Base-by-base conservation (phyloP, 768 basidiomycete species). In the Lyophyllum shimeji region DNA sequence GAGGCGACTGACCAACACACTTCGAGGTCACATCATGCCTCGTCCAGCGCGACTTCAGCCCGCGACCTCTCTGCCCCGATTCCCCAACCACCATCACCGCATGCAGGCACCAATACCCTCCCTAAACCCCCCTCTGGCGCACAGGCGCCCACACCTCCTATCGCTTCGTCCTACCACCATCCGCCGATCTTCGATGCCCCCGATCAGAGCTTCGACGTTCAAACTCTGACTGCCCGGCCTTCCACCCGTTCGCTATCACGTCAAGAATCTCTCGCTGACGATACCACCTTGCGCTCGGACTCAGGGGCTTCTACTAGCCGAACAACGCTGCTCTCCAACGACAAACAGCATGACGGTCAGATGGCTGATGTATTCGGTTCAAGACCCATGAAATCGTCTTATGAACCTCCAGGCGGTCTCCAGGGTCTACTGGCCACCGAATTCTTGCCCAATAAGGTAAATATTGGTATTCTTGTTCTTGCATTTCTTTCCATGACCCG, bases 241-340 rank as follows among this genome's bases (percentile, higher is more conserved):
- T 58, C 50, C 44, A 23, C 45, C 37, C 54, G 31, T n/a, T 60
- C 57, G 24, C 17, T 50, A 18, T 53, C 60, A 46, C 55, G 40
- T 34, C 61, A 52, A 50, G 58, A 23, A 45, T 40, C 45, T 48
- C 46, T 46, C 53, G 27, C 42, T 27, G 49, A 53, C 29, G 23
- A 37, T n/a, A 53, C 13, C 15, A 49, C 21, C n/a, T 48, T 24
- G 17, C 45, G 46, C 44, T 21, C 45, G 49, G 50, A 31, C 33
- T 50, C 57, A 58, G 57, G 51, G 33, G 57, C 45, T 7, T 49
- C 48, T 5, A 20, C 44, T 25, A 50, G 54, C 52, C 44, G 57
- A 48, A 53, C 47, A 11, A 59, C 45, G 2, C 44, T 48, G 11
- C 49, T 44, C 13, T 29, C 52, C 20, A 52, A 62, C 13, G 33